Evolutionary conservation across 768 basidiomycete species (phyloP).

Genomic region (Mycena belliarum): DNA sequence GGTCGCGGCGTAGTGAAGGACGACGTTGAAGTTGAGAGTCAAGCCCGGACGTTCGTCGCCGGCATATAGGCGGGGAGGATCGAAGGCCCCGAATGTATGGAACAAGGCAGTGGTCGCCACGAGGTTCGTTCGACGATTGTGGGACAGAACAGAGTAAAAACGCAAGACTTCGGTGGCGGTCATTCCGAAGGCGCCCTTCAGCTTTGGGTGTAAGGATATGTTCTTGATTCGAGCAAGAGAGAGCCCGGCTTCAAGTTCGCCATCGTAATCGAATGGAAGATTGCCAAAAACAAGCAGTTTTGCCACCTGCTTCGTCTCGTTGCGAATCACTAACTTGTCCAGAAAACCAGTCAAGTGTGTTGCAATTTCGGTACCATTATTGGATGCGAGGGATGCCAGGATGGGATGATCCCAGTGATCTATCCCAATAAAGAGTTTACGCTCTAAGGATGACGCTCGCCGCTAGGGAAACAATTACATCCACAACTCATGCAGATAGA

Average conservation of each 20-base stretch:
- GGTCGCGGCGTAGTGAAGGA: not conserved
- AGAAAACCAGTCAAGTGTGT: not conserved
- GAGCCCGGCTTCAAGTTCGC: no score
- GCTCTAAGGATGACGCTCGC: not conserved
- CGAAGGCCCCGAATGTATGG: not conserved
- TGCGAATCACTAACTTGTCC: not conserved
- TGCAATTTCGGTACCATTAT: not conserved
- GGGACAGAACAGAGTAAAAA: not conserved
- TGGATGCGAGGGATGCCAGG: not conserved
- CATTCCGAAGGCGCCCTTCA: not conserved
- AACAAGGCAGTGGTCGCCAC: no score
- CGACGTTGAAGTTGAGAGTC: not conserved
- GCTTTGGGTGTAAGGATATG: not conserved
- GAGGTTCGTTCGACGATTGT: not conserved
- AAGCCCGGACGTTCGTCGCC: not conserved
- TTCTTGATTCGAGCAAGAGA: no score
- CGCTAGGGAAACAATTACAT: not conserved
- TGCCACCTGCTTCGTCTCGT: no score
- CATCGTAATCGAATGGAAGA: not conserved
- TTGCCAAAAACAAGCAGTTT: constrained; percentile 1
- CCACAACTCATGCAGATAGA: not conserved
- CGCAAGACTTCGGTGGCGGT: not conserved
- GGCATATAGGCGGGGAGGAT: not conserved
- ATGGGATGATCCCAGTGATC: constrained; percentile 7
- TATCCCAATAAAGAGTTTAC: not conserved